Conservation (phyloP, 495 filamentous ascomycete species). For the Talaromyces nanjingensis region DNA sequence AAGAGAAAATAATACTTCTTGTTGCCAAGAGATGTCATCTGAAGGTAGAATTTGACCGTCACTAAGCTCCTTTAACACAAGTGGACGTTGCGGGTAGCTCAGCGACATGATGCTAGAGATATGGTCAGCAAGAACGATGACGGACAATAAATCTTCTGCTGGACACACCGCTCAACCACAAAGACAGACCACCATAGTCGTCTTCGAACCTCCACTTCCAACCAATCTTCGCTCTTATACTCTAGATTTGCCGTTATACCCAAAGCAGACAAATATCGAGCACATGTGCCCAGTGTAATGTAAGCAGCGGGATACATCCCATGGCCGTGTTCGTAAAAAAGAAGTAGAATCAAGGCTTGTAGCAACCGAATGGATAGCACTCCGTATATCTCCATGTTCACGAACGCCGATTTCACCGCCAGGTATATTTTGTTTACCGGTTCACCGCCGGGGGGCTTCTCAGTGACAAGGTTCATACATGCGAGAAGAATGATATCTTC, state of each 20-base stretch:
- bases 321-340: constrained; percentile 13
- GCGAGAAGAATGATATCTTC: background rate
- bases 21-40: background rate
- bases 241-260: background rate
- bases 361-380: constrained; percentile 10
- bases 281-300: constrained; percentile 10
- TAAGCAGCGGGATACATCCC: constrained; percentile 13
- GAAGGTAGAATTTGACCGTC: background rate
- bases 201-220: constrained; percentile 9
- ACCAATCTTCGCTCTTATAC: constrained; percentile 6
- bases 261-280: background rate
- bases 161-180: constrained; percentile 13
- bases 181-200: constrained; percentile 15
- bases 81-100: background rate
- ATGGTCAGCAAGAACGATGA: background rate
- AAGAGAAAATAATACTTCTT: background rate
- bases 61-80: background rate
- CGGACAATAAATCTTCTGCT: background rate
- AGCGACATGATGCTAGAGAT: background rate
- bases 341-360: constrained; percentile 12
- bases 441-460: background rate
- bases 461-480: background rate
- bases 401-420: constrained; percentile 6
- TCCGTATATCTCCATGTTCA: constrained; percentile 10
- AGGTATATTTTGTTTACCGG: background rate